Percentiles rank a stretch among this genome's conserved stretches.
Evolutionary conservation across 164 flowering plant genomes (phyloP).

Genomic region (Nelumbo lutea): DNA sequence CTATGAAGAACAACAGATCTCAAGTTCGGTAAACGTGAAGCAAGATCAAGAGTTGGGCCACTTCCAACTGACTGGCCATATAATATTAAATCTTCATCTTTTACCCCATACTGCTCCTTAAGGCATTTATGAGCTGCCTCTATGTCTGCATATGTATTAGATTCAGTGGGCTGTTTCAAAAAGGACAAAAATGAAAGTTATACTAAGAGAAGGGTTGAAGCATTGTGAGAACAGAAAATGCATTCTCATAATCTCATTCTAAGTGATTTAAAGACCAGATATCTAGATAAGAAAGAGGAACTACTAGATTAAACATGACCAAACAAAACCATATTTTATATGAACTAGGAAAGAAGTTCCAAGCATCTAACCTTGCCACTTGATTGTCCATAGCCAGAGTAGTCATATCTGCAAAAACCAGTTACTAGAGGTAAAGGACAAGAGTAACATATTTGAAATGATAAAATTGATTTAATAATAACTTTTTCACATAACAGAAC

Average conservation of each 20-base stretch:
- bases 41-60: constrained; percentile 91
- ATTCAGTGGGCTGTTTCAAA: constrained; percentile 77
- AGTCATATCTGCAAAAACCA: constrained; percentile 58
- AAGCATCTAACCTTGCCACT: constrained; percentile 66
- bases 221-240: background rate
- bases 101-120: constrained; percentile 82
- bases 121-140: constrained; percentile 87
- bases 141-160: constrained; percentile 85
- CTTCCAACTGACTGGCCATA: constrained; percentile 98
- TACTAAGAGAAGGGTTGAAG: constrained; percentile 1
- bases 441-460: background rate
- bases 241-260: background rate
- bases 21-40: constrained; percentile 61
- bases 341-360: constrained; percentile 5
- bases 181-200: constrained; percentile 16
- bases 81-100: constrained; percentile 72
- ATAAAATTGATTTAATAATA: background rate
- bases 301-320: background rate
- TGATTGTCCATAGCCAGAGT: constrained; percentile 88
- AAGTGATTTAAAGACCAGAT: background rate
- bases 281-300: background rate
- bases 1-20: constrained; percentile 93
- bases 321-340: background rate
- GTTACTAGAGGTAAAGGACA: background rate
- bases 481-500: too few species aligned